Percentiles rank a stretch among this genome's conserved stretches.
Conservation (phyloP, 192 early-diverging fungal genomes). For the Cladochytrium replicatum region DNA sequence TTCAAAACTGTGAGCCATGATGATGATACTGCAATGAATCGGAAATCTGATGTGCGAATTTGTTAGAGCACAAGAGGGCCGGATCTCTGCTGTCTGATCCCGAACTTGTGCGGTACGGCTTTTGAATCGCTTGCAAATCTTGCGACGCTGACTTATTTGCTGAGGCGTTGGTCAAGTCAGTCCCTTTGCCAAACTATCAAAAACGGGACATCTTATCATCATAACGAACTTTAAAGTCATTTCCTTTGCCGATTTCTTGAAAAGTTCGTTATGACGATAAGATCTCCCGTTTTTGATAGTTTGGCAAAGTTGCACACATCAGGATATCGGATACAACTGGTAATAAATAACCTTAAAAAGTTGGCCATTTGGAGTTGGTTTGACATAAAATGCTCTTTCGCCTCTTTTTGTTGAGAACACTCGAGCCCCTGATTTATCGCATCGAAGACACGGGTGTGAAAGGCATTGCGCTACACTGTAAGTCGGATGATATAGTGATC, state of each 20-base stretch:
- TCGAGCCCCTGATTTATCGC: constrained; percentile 60
- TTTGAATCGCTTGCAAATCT: neutral
- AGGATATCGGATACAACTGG: constrained; percentile 58
- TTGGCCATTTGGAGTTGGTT: too few species aligned
- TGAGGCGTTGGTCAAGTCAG: constrained; percentile 51
- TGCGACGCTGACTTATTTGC: constrained; percentile 3
- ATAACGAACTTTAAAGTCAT: constrained; percentile 74
- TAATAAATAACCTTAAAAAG: too few species aligned
- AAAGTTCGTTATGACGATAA: constrained; percentile 67
- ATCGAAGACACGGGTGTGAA: constrained; percentile 80
- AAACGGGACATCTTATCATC: constrained; percentile 4
- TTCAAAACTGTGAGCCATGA: constrained; percentile 61
- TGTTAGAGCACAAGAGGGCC: constrained; percentile 78
- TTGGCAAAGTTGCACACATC: constrained; percentile 6
- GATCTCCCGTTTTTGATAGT: constrained; percentile 8
- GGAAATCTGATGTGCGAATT: neutral
- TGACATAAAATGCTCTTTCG: too few species aligned
- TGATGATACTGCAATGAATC: constrained; percentile 3
- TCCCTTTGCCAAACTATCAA: constrained; percentile 21
- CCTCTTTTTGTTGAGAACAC: constrained; percentile 78
- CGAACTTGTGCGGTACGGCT: constrained; percentile 52
- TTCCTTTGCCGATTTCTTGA: constrained; percentile 74
- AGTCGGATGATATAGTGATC: too few species aligned
- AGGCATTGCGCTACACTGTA: constrained; percentile 83
- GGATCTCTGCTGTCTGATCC: constrained; percentile 79